Base-by-base conservation (phyloP, 441 rosid species). In the Omphalea diandra region DNA sequence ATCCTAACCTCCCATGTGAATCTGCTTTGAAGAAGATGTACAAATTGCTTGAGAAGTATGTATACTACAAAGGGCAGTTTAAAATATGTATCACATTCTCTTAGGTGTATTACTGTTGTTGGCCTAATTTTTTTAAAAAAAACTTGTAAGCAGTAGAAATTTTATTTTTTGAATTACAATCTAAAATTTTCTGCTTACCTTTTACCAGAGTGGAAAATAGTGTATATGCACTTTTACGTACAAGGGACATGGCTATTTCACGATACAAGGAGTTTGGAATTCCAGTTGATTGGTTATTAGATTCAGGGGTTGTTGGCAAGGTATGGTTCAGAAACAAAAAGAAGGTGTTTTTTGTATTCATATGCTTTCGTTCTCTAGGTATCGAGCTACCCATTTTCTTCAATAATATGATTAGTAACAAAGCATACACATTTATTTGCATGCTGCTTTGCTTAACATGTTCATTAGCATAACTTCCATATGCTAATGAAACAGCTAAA, bases 291-390 rank as follows among this genome's bases (percentile, higher is more conserved):
- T 95, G 98, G 99, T 75, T 92, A 67, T 73, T 78, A 43, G 98
- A 95, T 76, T 70, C 93, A 24, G 98, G 99, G 40, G 91, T 95
- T 41, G 96, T 95, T 26, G 98, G 99, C 81, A 92, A 95, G 98
- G 98, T 95, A 79, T 61, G 73, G 18, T 63, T 47, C 49, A 59
- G 14, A 49, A 58, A 36, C 3, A 11, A 29, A 27, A 35, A n/a
- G 58, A 56, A 17, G 44, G 8, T 29, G 29, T 52, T 59, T 20
- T 26, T 18, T 36, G 10, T 5, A n/a, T 29, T 47, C 24, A 35
- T 4, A 33, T 61, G 22, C 69, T 18, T 24, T 68, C 46, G 62
- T 61, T 53, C 22, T 47, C 40, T 44, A 14, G 31, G 31, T 22
- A 10, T 33, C 44, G 43, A 14, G 36, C 18, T 11, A 58, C 27